Conservation (phyloP, 352 stramenopile species). For the Phytophthora constricta region DNA sequence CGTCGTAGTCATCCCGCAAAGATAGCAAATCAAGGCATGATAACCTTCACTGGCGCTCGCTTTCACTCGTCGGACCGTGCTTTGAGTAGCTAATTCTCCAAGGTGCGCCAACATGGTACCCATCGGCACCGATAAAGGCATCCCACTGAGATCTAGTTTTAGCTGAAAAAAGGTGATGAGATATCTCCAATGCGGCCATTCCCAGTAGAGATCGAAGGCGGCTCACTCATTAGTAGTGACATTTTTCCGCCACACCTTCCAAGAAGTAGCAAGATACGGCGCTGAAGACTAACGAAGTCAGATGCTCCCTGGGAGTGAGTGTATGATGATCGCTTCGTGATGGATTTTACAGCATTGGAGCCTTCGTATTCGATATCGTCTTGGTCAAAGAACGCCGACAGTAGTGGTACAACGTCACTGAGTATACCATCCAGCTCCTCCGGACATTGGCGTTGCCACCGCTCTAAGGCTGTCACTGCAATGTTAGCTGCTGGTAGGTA, state of each 20-base stretch:
- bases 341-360: constrained; percentile 12
- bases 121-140: constrained; percentile 50
- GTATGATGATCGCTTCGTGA: constrained; percentile 4
- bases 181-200: constrained; percentile 24
- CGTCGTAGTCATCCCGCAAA: constrained; percentile 76
- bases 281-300: constrained; percentile 60
- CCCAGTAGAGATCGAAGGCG: constrained; percentile 13
- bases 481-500: constrained; percentile 70
- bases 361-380: constrained; percentile 23
- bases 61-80: constrained; percentile 70
- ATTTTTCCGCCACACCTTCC: constrained; percentile 58
- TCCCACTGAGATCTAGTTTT: constrained; percentile 54
- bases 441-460: constrained; percentile 48
- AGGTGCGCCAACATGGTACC: constrained; percentile 58
- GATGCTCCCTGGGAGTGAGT: constrained; percentile 19
- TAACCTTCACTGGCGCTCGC: constrained; percentile 67
- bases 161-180: constrained; percentile 45
- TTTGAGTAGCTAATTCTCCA: constrained; percentile 51
- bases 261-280: constrained; percentile 66
- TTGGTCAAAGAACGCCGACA: constrained; percentile 66
- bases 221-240: constrained; percentile 55
- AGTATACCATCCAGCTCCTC: constrained; percentile 42
- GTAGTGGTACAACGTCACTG: constrained; percentile 47
- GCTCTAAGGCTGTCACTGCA: constrained; percentile 59
- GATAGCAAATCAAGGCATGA: constrained; percentile 70